Conservation (phyloP, 2,329 filamentous ascomycete genomes). For the Eutypella sp. region DNA sequence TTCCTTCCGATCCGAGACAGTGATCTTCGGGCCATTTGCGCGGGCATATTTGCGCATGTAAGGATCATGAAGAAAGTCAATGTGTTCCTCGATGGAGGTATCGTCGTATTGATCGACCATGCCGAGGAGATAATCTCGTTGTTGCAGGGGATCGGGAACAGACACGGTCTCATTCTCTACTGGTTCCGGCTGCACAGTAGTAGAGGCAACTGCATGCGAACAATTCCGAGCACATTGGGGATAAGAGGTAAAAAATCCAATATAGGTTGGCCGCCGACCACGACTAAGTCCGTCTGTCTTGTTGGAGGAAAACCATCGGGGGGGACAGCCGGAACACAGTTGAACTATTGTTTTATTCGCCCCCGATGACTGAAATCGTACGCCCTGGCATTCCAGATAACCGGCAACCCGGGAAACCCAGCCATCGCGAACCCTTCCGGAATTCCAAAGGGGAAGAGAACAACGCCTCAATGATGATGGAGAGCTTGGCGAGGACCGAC, state of each 20-base stretch:
- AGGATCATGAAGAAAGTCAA: conserved; percentile 48
- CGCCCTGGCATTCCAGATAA: background rate
- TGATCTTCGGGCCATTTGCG: conserved; percentile 42
- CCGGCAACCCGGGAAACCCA: background rate
- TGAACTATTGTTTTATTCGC: background rate
- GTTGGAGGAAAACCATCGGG: conserved; percentile 3
- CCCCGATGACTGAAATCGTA: background rate
- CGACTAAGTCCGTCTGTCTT: conserved; percentile 6
- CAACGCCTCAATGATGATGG: conserved; percentile 24
- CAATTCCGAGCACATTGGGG: conserved; percentile 12
- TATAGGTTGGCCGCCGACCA: conserved; percentile 13
- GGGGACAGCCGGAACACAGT: background rate
- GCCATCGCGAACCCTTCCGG: conserved; percentile 11
- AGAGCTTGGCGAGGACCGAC: conserved; percentile 35
- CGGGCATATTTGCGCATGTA: conserved; percentile 50
- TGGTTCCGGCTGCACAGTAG: conserved; percentile 1
- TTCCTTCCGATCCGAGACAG: conserved; percentile 44
- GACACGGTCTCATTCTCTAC: background rate
- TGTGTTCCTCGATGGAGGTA: conserved; percentile 46
- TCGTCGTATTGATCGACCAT: conserved; percentile 47
- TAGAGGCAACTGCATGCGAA: conserved; percentile 15
- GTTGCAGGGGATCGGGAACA: conserved; percentile 1
- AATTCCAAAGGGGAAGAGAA: conserved; percentile 3
- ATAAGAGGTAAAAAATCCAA: conserved; percentile 17
- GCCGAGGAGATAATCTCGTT: conserved; percentile 43